Evolutionary conservation across 2,329 filamentous ascomycete species (phyloP).

Genomic region (Capronia americana): DNA sequence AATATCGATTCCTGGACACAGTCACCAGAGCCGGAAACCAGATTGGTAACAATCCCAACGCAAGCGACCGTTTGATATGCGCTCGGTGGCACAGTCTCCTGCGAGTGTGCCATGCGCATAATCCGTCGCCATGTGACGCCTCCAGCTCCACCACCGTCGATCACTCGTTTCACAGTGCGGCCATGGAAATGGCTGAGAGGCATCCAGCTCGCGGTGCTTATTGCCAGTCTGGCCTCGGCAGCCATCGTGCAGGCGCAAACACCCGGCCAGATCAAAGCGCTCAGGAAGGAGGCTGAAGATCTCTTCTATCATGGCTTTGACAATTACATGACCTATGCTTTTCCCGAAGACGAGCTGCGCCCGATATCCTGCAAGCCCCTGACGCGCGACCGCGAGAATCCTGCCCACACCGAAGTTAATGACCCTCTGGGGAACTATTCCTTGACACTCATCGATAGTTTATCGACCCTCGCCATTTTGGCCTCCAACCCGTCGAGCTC

Average conservation of each 20-base stretch:
- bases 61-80: constrained; percentile 24
- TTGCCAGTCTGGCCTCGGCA: constrained; percentile 26
- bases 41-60: constrained; percentile 1
- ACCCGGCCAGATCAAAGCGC: constrained; percentile 30
- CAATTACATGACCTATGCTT: constrained; percentile 92
- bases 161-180: constrained; percentile 3
- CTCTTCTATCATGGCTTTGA: constrained; percentile 98
- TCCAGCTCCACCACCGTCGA: constrained; percentile 21
- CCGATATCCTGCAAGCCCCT: constrained; percentile 84
- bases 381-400: constrained; percentile 80
- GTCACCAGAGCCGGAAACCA: neutral
- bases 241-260: constrained; percentile 30
- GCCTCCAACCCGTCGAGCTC: constrained; percentile 70
- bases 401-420: constrained; percentile 83
- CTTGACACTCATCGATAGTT: constrained; percentile 89
- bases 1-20: neutral
- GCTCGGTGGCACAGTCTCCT: constrained; percentile 15
- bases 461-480: constrained; percentile 91
- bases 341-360: constrained; percentile 93
- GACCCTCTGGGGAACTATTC: constrained; percentile 98
- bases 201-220: constrained; percentile 23
- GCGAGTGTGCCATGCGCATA: constrained; percentile 36
- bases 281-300: constrained; percentile 58
- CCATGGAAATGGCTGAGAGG: constrained; percentile 27
- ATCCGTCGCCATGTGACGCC: constrained; percentile 31